These are phyloP conservation scores for Musa balbisiana DNA, from an alignment of 202 grass and related monocot genomes.

Conservation along the genomic window DNA sequence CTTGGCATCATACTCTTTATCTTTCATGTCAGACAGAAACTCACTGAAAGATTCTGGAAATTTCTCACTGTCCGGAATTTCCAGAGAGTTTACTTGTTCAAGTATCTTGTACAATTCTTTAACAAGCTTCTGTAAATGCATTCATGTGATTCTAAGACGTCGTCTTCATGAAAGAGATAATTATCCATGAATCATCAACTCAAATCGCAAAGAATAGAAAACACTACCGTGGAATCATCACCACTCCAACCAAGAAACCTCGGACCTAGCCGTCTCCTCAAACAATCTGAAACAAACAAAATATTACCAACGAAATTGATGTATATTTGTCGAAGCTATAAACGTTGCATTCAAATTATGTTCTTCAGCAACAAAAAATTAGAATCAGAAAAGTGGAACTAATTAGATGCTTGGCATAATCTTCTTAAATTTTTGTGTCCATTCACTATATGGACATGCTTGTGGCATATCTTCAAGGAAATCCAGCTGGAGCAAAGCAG, in stretches of 20 bases:
- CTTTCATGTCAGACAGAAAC: constrained; percentile 1
- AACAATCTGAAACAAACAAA: constrained; percentile 5
- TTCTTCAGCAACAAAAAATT: neutral
- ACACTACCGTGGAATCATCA: constrained; percentile 6
- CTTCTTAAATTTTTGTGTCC: too few relatives aligned
- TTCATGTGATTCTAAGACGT: neutral
- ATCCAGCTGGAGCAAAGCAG: neutral
- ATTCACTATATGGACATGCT: too few relatives aligned
- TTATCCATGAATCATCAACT: neutral
- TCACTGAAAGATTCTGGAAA: constrained; percentile 5
- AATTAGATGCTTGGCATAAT: too few relatives aligned
- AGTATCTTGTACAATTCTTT: constrained; percentile 6
- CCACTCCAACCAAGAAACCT: neutral
- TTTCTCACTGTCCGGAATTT: neutral
- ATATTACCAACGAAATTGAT: neutral
- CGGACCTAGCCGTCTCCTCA: constrained; percentile 5
- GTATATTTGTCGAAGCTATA: too few relatives aligned
- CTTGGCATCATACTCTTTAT: constrained; percentile 13
- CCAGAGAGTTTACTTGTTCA: neutral
- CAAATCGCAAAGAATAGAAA: neutral
- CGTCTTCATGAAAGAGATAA: too few relatives aligned
- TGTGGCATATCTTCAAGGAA: neutral
- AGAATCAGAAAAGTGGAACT: too few relatives aligned
- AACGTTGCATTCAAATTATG: neutral
- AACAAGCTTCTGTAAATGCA: constrained; percentile 5